Conservation (phyloP, 371 early-diverging fungal species). For the Parasitella parasitica region DNA sequence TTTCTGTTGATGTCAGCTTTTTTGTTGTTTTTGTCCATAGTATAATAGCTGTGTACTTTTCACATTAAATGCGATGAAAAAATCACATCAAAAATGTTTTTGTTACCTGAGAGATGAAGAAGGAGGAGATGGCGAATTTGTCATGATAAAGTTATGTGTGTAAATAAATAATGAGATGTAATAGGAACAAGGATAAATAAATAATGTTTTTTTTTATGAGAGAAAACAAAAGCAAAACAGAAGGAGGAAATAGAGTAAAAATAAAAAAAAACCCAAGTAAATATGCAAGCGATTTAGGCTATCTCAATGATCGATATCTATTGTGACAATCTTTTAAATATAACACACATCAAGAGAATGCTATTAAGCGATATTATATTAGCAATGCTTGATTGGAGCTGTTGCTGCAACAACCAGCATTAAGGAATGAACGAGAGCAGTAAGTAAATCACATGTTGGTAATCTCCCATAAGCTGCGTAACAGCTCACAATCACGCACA, state of each 20-base stretch:
- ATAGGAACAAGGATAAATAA: not conserved
- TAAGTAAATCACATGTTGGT: conserved; percentile 5
- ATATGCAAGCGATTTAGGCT: not conserved
- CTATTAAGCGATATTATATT: not conserved
- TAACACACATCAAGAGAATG: not conserved
- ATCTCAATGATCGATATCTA: not conserved
- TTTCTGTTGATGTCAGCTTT: not conserved
- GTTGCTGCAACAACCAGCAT: not conserved
- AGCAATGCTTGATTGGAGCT: not conserved
- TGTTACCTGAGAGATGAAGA: not conserved
- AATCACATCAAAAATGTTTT: not conserved
- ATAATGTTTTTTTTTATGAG: not conserved
- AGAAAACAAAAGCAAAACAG: not conserved
- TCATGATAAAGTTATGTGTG: not conserved
- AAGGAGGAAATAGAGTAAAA: not conserved
- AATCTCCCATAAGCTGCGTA: not conserved
- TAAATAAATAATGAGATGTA: not conserved
- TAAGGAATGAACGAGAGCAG: not conserved
- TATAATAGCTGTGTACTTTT: not conserved
- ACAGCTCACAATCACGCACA: not conserved
- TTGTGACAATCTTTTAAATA: not conserved
- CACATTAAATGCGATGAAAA: not conserved
- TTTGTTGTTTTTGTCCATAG: not conserved
- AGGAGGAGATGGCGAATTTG: not conserved
- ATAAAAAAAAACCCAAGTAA: not conserved